Base-by-base conservation (phyloP, 108 stramenopile genomes). In the Skeletonema menzelii region DNA sequence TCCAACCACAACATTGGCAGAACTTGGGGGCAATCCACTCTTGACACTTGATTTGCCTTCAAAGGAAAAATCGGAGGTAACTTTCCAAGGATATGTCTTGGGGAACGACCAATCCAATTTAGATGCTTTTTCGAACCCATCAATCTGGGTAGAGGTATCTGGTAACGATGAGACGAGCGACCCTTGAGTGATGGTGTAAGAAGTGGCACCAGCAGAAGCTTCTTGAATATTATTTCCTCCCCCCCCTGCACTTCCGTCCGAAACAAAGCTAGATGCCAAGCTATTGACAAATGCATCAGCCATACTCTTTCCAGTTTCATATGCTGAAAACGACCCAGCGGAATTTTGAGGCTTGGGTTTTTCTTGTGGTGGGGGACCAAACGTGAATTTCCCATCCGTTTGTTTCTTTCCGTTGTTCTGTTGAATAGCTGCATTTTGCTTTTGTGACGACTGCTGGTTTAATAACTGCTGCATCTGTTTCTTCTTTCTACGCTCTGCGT, bases 51-150 rank as follows among this genome's bases (percentile, higher is more conserved):
- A 58, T 26, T 32, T 31, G 5, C 76, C 69, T 31, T 69, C 76
- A 17, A 65, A 59, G 53, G 55, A 44, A 31, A 27, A 20, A 35
- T 60, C 28, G 0, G 22, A 10, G 34, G 44, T 67, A 30, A 20
- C 24, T 10, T 42, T 35, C 67, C 67, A 67, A 31, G 69, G 69
- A 61, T 61, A 19, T 5, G 0, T 42, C 10, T 44, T 34, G 5
- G 59, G 0, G 32, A 37, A 37, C 3, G 1, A 14, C 70, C 70
- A 72, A n/a, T 15, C 0, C 28, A 69, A 59, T 37, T 38, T 31
- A 13, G 69, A 70, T 6, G 34, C 20, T 38, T 59, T 22, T 56
- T 77, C 68, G 49, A 77, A 77, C 3, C 63, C 59, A 56, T 77
- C 76, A 14, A 69, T 30, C 28, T 63, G 76, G 27, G 47, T 47